Base-by-base conservation (phyloP, 2,329 filamentous ascomycete genomes). In the Ascochyta pisi region DNA sequence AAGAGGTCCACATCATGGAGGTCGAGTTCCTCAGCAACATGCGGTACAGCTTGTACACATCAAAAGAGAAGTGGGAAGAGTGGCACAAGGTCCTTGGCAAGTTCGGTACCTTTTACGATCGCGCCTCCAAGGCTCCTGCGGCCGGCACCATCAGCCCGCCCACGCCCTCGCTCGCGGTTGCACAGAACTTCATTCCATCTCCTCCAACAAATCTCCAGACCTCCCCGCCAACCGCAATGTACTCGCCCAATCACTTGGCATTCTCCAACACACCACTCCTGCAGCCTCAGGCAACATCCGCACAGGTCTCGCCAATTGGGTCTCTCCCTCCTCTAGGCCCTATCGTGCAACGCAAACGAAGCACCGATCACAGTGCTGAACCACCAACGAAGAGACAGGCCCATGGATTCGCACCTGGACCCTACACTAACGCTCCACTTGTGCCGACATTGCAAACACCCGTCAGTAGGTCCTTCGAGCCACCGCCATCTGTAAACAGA, bases 1-100 rank as follows among this genome's bases (percentile, higher is more conserved):
- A 89, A 58, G 95, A 99, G 76, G 96, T 99, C 47, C 95, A 99
- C 74, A 90, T 97, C 40, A 99, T 99, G 95, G 95, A 99, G 75
- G 95, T 99, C n/a, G 95, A 99, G 75, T 99, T 99, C 68, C 81
- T 99, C 61, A 97, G 94, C 81, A 98, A 98, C 76, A 96, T 99
- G 89, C 87, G 94, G 69, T 99, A 98, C 77, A 92, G 91, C 67
- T 81, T 99, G 7, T 88, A 94, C 72, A 92, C 91, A 3, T 96
- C 93, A 3, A 88, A 92, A 71, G 83, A 87, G 49, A 86, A 96
- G 73, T 99, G 95, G 95, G 83, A 87, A 44, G 84, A 87, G 50
- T 98, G 95, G 95, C 88, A 97, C 68, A 80, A 82, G 59, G 92
- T 92, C 74, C 81, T 98, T 50, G 85, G 89, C 48, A 89, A 88